Evolutionary conservation across 1,139 yeast species (phyloP).

Genomic region (Groenewaldozyma sp.): DNA sequence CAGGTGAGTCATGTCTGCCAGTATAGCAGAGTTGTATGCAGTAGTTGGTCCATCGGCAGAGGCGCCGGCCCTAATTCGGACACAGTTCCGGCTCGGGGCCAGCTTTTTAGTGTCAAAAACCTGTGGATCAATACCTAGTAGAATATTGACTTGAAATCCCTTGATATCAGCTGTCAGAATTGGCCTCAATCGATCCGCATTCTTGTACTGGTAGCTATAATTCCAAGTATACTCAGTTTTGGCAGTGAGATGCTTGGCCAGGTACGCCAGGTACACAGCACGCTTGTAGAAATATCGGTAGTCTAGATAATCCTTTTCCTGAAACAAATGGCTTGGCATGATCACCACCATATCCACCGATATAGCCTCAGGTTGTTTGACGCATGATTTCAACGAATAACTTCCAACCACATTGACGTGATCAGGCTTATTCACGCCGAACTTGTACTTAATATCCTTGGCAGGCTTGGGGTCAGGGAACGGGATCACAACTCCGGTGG

Average conservation of each 20-base stretch:
- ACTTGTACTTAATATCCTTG: slow-evolving; percentile 54
- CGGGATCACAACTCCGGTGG: slow-evolving; percentile 55
- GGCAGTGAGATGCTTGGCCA: slow-evolving; percentile 61
- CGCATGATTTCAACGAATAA: slow-evolving; percentile 78
- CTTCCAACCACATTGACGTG: slow-evolving; percentile 79
- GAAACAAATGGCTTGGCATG: slow-evolving; percentile 70
- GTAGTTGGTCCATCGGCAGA: slow-evolving; percentile 67
- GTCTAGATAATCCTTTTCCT: slow-evolving; percentile 81
- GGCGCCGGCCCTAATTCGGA: too few species aligned
- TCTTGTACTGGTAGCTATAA: slow-evolving; percentile 48
- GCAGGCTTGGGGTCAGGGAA: slow-evolving; percentile 85
- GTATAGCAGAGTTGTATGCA: slow-evolving; percentile 68
- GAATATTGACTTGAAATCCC: slow-evolving; percentile 53
- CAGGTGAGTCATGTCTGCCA: slow-evolving; percentile 59
- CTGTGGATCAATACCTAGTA: slow-evolving; percentile 64
- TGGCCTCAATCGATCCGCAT: slow-evolving; percentile 28
- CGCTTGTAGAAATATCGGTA: slow-evolving; percentile 85
- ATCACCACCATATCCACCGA: slow-evolving; percentile 70
- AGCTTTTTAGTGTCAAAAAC: slow-evolving; percentile 68
- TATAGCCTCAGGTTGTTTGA: slow-evolving; percentile 51
- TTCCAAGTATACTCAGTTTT: slow-evolving; percentile 29
- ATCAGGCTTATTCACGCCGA: slow-evolving; percentile 63
- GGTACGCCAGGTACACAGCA: slow-evolving; percentile 72
- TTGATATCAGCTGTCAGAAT: slow-evolving; percentile 22
- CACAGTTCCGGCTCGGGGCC: slow-evolving; percentile 54